Conservation (phyloP, 2,329 filamentous ascomycete genomes). For the Aspergillus felis region DNA sequence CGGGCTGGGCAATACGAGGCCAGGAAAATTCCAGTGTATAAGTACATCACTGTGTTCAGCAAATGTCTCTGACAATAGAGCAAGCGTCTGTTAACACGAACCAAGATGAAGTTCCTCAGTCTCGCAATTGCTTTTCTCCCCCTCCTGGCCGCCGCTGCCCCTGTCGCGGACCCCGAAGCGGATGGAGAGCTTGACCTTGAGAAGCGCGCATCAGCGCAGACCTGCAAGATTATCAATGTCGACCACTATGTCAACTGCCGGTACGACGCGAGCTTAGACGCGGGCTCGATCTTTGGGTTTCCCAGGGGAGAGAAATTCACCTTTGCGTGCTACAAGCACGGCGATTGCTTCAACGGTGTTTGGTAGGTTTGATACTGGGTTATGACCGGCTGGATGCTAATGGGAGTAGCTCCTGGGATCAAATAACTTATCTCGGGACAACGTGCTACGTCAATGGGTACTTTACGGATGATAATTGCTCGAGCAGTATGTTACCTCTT, state of each 20-base stretch:
- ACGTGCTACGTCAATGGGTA: slow-evolving; percentile 11
- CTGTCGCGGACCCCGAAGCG: not conserved
- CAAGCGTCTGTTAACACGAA: not conserved
- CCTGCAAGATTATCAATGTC: slow-evolving; percentile 10
- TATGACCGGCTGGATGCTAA: slow-evolving; percentile 1
- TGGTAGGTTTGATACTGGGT: slow-evolving; percentile 2
- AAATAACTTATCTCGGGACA: slow-evolving; percentile 7
- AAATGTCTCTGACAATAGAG: no score
- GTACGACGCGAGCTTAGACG: slow-evolving; percentile 1
- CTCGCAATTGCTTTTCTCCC: not conserved
- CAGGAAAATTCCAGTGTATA: not conserved
- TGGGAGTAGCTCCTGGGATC: slow-evolving; percentile 9
- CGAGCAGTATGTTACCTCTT: slow-evolving; percentile 7
- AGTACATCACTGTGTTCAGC: not conserved
- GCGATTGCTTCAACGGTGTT: slow-evolving; percentile 9
- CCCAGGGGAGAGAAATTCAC: slow-evolving; percentile 2
- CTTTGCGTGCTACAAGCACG: slow-evolving; percentile 8
- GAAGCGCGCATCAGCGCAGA: slow-evolving; percentile 3
- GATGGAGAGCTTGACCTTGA: not conserved
- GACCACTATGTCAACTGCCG: slow-evolving; percentile 10
- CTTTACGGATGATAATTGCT: slow-evolving; percentile 12
- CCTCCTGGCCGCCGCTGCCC: not conserved
- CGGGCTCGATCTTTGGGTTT: slow-evolving; percentile 8
- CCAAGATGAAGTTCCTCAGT: not conserved
- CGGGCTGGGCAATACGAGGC: not conserved